Evolutionary conservation across 2,329 filamentous ascomycete genomes (phyloP).

Genomic region (Alternaria viburni): DNA sequence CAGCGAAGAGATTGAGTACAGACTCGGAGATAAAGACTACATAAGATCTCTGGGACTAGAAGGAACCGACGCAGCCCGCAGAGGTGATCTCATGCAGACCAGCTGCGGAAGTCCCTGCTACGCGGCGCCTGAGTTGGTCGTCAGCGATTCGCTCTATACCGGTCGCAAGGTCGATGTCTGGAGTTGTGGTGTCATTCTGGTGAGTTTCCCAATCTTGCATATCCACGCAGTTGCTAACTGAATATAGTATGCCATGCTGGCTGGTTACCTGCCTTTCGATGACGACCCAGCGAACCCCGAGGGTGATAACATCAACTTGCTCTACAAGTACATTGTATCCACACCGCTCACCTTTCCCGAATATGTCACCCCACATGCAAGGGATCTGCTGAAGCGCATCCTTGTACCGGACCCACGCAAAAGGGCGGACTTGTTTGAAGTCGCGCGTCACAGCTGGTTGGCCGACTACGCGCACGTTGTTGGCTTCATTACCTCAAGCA

Average conservation of each 20-base stretch:
- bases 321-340: conserved; percentile 99
- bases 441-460: conserved; percentile 96
- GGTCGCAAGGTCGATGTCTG: conserved; percentile 98
- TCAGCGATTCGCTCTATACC: conserved; percentile 96
- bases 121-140: conserved; percentile 93
- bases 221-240: conserved; percentile 13
- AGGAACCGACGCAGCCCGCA: conserved; percentile 75
- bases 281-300: conserved; percentile 98
- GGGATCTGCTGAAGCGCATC: conserved; percentile 90
- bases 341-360: conserved; percentile 97
- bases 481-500: conserved; percentile 94
- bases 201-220: conserved; percentile 59
- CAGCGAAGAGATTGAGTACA: conserved; percentile 86
- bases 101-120: conserved; percentile 99
- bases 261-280: conserved; percentile 95
- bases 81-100: conserved; percentile 97
- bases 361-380: conserved; percentile 96
- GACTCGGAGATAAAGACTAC: conserved; percentile 84
- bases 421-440: conserved; percentile 94
- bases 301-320: conserved; percentile 97
- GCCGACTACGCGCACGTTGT: conserved; percentile 97
- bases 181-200: conserved; percentile 98
- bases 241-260: conserved; percentile 92
- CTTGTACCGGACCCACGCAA: conserved; percentile 94
- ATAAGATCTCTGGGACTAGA: conserved; percentile 88